Conservation (phyloP, 805 yeast genomes). For the Wickerhamomyces xylosicus region DNA sequence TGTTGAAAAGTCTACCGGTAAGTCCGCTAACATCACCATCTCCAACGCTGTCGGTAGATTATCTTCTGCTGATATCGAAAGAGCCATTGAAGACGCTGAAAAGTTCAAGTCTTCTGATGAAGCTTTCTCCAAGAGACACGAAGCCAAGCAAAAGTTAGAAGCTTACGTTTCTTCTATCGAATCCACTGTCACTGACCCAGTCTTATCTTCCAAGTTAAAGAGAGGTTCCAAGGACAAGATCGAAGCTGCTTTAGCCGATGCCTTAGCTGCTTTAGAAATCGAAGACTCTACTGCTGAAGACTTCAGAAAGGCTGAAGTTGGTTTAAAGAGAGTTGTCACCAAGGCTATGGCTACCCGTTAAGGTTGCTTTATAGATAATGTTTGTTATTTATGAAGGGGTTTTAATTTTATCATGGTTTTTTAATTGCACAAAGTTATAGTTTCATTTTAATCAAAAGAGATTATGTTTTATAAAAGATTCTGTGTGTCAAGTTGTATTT, state of each 20-base stretch:
- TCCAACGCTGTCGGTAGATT: conserved; percentile 99
- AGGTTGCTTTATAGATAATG: conserved; percentile 20
- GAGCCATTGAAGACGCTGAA: conserved; percentile 98
- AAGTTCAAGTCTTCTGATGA: conserved; percentile 98
- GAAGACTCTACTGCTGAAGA: conserved; percentile 97
- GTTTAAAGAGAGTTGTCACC: conserved; percentile 98
- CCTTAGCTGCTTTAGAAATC: conserved; percentile 94
- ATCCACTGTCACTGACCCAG: conserved; percentile 96
- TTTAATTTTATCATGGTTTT: background rate
- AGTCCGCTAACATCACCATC: conserved; percentile 96
- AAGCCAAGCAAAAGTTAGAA: conserved; percentile 98
- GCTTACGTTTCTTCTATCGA: conserved; percentile 95
- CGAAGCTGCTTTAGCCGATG: conserved; percentile 93
- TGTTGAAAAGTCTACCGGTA: conserved; percentile 97
- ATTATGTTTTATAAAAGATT: background rate
- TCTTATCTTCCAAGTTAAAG: conserved; percentile 94
- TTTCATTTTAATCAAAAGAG: background rate
- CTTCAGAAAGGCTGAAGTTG: conserved; percentile 97
- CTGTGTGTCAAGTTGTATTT: too few relatives aligned
- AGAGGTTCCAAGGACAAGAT: conserved; percentile 94
- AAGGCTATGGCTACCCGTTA: conserved; percentile 98
- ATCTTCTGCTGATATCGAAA: conserved; percentile 91
- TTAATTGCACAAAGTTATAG: background rate
- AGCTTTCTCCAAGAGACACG: conserved; percentile 98
- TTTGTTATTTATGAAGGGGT: background rate